A percentile compares a stretch with the other conserved stretches of the same genome.
Evolutionary conservation across 2,329 filamentous ascomycete genomes (phyloP).

Genomic region (Cladosporium sp.): DNA sequence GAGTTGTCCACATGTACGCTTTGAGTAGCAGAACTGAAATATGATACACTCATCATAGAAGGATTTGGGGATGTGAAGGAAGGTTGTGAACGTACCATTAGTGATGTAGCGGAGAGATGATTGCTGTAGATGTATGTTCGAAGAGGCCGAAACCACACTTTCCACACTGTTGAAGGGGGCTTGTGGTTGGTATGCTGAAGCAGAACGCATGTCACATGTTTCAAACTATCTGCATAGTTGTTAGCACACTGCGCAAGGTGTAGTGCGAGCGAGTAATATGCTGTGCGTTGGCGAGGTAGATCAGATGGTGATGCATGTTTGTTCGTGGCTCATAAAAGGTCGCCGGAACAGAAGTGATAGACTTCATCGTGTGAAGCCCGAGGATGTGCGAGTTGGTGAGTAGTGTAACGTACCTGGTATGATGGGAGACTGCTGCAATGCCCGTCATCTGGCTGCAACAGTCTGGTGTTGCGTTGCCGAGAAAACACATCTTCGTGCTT

Average conservation of each 20-base stretch:
- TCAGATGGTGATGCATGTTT: slow-evolving; percentile 47
- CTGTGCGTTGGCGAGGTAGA: slow-evolving; percentile 18
- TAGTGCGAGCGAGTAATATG: background rate
- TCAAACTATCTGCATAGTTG: background rate
- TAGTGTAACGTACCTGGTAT: slow-evolving; percentile 21
- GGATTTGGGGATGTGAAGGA: slow-evolving; percentile 12
- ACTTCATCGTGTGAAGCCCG: slow-evolving; percentile 31
- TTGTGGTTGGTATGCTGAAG: background rate
- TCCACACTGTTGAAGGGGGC: slow-evolving; percentile 11
- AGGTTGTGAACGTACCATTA: slow-evolving; percentile 14
- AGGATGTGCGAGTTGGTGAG: background rate
- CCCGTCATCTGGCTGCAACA: background rate
- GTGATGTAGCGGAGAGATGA: background rate
- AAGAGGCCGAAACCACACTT: background rate
- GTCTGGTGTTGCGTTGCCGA: background rate
- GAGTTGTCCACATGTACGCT: slow-evolving; percentile 39
- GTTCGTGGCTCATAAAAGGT: slow-evolving; percentile 40
- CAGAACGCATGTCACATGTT: background rate
- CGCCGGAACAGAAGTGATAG: slow-evolving; percentile 39
- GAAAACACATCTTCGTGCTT: background rate
- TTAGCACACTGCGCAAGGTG: slow-evolving; percentile 3
- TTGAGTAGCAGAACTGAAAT: slow-evolving; percentile 44
- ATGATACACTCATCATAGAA: slow-evolving; percentile 42
- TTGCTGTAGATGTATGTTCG: background rate
- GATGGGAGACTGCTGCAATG: background rate